Evolutionary conservation across 1,284 basidiomycete species (phyloP).

Genomic region (Ganoderma lucidum): DNA sequence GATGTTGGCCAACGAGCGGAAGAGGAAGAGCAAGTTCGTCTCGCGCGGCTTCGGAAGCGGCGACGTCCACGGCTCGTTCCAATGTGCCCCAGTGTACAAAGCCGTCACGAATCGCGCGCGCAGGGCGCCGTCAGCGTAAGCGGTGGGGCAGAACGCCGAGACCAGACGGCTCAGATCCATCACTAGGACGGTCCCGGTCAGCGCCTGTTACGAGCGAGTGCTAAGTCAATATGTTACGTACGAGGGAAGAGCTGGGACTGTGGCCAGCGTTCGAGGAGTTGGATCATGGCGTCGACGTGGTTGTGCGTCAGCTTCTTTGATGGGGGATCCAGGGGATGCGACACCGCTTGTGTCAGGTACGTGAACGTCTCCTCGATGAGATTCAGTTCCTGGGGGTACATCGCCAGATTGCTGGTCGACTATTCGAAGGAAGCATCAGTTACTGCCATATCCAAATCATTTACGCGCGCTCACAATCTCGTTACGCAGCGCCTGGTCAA

Average conservation of each 20-base stretch:
- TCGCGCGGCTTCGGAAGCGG: slow-evolving; percentile 76
- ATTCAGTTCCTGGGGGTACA: slow-evolving; percentile 72
- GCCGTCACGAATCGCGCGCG: slow-evolving; percentile 64
- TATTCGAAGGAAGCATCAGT: slow-evolving; percentile 39
- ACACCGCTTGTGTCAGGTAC: slow-evolving; percentile 63
- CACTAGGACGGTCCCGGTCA: slow-evolving; percentile 53
- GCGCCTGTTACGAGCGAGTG: slow-evolving; percentile 7
- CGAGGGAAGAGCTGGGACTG: slow-evolving; percentile 84
- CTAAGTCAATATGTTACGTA: slow-evolving; percentile 43
- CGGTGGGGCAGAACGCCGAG: slow-evolving; percentile 68
- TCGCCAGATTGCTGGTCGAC: slow-evolving; percentile 73
- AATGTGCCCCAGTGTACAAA: slow-evolving; percentile 76
- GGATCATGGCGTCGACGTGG: slow-evolving; percentile 71
- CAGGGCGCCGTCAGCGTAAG: slow-evolving; percentile 54
- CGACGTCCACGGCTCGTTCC: slow-evolving; percentile 61
- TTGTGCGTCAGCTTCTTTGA: slow-evolving; percentile 45
- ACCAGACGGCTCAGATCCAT: slow-evolving; percentile 89
- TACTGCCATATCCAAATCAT: neutral
- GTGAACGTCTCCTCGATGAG: slow-evolving; percentile 72
- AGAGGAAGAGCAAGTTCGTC: slow-evolving; percentile 86
- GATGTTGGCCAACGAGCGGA: slow-evolving; percentile 85
- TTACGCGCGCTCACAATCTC: slow-evolving; percentile 61
- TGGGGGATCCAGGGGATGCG: slow-evolving; percentile 43
- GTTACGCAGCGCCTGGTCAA: slow-evolving; percentile 75
- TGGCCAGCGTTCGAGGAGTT: slow-evolving; percentile 84